Base-by-base conservation (phyloP, 2,329 filamentous ascomycete genomes). In the Teratosphaeriaceae sp. region DNA sequence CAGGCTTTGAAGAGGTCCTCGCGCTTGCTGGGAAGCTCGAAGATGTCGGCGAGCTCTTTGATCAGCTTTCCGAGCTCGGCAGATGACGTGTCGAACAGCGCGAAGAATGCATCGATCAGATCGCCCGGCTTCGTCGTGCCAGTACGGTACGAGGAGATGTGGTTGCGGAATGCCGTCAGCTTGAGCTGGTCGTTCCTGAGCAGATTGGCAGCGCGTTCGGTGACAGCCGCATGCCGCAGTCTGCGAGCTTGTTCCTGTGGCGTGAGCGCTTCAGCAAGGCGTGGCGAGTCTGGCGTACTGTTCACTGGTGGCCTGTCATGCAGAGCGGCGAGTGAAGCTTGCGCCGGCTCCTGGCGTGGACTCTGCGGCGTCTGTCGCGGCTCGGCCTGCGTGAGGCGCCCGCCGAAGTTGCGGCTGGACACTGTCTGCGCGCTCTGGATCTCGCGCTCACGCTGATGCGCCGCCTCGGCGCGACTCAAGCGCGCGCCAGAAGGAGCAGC, bases 31-130 rank as follows among this genome's bases (percentile, higher is more conserved):
- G 83, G 75, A 53, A 94, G 84, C 54, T 98, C 90, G 55, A 92
- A 97, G 9, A 98, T 79, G 40, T 97, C 90, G 4, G 90, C 85
- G 2, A 96, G 77, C 61, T 98, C 92, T 48, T 90, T 85, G 49
- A 97, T 78, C 1, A 98, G 75, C 20, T 89, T 96, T 12, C 89
- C 89, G 0, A 98, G 72, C 21, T 94, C 84, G 12, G 80, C 78
- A 6, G 87, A 83, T 0, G 84, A 80, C 0, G 84, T 84, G 59
- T 94, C 71, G 52, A 95, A 96, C 3, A 96, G 74, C 0, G 83
- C 78, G 60, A 95, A 94, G 65, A 96, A 88, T 0, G 81, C 79
- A 52, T 96, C 88, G 46, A 97, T 83, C 1, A 98, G 76, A 47
- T 87, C 81, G 0, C 80, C 72, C 0, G 88, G 85, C 0, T 80